Conservation (phyloP, 148 eudicot genomes). For the Fagopyrum tataricum region DNA sequence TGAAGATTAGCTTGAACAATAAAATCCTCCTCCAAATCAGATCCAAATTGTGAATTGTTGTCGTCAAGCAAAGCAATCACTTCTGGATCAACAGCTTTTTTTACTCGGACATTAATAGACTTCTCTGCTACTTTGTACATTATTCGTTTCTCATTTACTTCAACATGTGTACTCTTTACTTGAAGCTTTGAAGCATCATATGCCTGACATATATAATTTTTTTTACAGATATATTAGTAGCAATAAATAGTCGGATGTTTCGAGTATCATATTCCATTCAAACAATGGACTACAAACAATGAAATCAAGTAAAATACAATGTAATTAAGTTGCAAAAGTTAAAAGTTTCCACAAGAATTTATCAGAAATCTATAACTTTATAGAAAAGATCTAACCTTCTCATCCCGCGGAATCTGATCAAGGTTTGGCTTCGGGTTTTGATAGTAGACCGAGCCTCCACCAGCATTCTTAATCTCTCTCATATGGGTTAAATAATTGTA, state of each 20-base stretch:
- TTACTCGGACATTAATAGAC: constrained; percentile 55
- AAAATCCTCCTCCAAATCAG: constrained; percentile 97
- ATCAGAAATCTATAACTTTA: neutral
- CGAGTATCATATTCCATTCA: neutral
- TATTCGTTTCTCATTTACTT: constrained; percentile 33
- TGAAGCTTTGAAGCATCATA: constrained; percentile 84
- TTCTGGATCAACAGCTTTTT: constrained; percentile 78
- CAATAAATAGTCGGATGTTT: neutral
- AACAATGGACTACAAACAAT: too few species aligned
- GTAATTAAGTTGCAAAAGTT: neutral
- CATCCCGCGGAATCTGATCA: constrained; percentile 55
- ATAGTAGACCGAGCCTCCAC: constrained; percentile 70
- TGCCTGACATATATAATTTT: constrained; percentile 46
- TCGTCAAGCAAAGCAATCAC: constrained; percentile 70
- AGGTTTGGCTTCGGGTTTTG: constrained; percentile 66
- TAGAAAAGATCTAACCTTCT: constrained; percentile 46
- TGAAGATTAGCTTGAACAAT: constrained; percentile 62
- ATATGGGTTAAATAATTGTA: constrained; percentile 77
- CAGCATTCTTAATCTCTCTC: constrained; percentile 80
- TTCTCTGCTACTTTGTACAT: constrained; percentile 64
- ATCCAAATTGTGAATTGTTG: constrained; percentile 55
- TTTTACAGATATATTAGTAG: neutral
- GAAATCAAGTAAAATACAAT: neutral
- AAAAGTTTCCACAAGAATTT: neutral
- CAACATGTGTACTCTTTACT: constrained; percentile 32